Percentiles rank a stretch among this genome's conserved stretches.
phyloP scores from a whole-genome alignment of 208 protist genomes.

The Wallacemonas sp. region DNA sequence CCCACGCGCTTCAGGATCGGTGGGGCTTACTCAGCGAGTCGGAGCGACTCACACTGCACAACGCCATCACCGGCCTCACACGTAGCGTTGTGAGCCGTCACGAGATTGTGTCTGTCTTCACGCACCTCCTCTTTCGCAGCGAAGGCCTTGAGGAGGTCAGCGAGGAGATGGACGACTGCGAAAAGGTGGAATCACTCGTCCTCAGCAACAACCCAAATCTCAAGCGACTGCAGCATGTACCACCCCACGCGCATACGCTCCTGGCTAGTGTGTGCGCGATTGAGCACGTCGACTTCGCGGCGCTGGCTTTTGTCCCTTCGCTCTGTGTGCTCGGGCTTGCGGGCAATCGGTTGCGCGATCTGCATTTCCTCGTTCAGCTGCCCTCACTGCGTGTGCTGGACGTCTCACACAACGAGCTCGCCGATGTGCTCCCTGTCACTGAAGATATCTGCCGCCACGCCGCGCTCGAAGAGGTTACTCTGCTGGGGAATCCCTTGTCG shows the following conservation, averaged over 20 bases:
- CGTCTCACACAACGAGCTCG: conserved; percentile 60
- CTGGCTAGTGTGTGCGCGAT: conserved; percentile 56
- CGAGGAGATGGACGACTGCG: conserved; percentile 42
- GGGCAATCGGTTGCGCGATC: conserved; percentile 46
- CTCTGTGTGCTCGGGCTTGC: conserved; percentile 54
- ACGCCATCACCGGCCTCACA: conserved; percentile 40
- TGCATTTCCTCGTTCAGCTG: conserved; percentile 46
- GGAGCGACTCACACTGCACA: conserved; percentile 44
- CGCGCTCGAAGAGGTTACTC: conserved; percentile 47
- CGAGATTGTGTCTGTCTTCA: conserved; percentile 44
- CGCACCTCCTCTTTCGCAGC: conserved; percentile 44
- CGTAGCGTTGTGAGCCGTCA: conserved; percentile 25
- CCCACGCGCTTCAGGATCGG: conserved; percentile 15
- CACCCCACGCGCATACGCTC: conserved; percentile 46
- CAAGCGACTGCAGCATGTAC: conserved; percentile 43
- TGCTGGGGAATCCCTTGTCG: conserved; percentile 70
- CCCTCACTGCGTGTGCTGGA: conserved; percentile 67
- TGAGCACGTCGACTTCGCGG: conserved; percentile 5
- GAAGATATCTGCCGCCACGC: conserved; percentile 30
- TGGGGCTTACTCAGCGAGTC: conserved; percentile 47
- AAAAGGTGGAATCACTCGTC: conserved; percentile 38
- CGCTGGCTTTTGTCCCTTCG: conserved; percentile 14
- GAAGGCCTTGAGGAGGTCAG: conserved; percentile 33
- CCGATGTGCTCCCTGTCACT: conserved; percentile 35
- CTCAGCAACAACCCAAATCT: conserved; percentile 58